Percentiles rank a stretch among this genome's conserved stretches.
Conservation (phyloP, 2,329 filamentous ascomycete species). For the Monilinia aucupariae region DNA sequence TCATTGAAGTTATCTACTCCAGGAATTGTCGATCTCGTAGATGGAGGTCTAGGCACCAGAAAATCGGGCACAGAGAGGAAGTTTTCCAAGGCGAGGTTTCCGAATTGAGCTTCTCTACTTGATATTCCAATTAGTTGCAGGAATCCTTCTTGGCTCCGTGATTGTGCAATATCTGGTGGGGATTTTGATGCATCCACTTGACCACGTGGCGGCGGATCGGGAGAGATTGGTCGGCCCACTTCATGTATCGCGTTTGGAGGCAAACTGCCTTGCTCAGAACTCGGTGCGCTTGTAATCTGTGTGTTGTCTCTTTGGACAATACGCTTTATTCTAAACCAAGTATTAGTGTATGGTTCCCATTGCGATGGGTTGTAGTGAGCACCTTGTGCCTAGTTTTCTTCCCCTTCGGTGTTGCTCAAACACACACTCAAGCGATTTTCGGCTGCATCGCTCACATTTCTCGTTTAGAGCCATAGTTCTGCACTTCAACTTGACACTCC, state of each 20-base stretch:
- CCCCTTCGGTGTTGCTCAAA: constrained; percentile 40
- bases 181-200: background rate
- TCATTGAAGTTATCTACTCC: constrained; percentile 26
- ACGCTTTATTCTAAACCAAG: background rate
- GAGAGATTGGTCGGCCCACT: background rate
- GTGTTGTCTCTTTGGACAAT: background rate
- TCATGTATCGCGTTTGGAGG: background rate
- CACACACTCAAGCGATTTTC: constrained; percentile 38
- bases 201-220: too few relatives aligned
- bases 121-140: constrained; percentile 37
- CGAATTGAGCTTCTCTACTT: constrained; percentile 35
- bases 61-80: constrained; percentile 29
- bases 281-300: background rate
- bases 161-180: background rate
- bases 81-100: constrained; percentile 36
- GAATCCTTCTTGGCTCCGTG: constrained; percentile 15
- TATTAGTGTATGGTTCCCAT: background rate
- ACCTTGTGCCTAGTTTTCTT: constrained; percentile 38
- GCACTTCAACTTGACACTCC: constrained; percentile 40
- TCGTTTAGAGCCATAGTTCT: constrained; percentile 24
- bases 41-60: background rate
- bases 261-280: background rate
- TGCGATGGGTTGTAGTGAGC: background rate
- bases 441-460: constrained; percentile 37
- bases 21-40: background rate